phyloP scores from a whole-genome alignment of 2,329 filamentous ascomycete genomes.

The Chaetomium globosum region DNA sequence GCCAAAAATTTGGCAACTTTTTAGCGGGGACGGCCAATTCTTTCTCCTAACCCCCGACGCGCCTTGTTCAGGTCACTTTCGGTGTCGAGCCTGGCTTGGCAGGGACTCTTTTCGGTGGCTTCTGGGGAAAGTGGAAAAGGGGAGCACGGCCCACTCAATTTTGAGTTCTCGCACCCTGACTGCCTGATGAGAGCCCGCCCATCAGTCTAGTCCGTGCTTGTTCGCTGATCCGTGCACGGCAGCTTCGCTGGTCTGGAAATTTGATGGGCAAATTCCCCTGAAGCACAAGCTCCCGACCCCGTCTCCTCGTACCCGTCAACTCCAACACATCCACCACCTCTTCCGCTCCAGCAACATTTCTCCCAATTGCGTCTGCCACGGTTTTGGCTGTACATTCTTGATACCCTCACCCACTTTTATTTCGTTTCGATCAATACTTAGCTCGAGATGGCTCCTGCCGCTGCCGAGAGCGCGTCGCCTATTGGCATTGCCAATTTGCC shows the following conservation, averaged over 20 bases:
- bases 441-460: conserved; percentile 59
- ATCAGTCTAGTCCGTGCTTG: background rate
- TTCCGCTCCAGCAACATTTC: conserved; percentile 29
- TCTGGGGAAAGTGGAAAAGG: conserved; percentile 35
- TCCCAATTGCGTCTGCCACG: conserved; percentile 30
- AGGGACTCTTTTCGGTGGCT: conserved; percentile 25
- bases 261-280: conserved; percentile 46
- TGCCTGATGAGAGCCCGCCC: background rate
- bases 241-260: conserved; percentile 41
- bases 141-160: conserved; percentile 31
- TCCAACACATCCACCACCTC: conserved; percentile 30
- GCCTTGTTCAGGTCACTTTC: background rate
- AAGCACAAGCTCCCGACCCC: conserved; percentile 39
- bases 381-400: conserved; percentile 28
- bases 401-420: conserved; percentile 27
- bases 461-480: conserved; percentile 64
- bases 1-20: conserved; percentile 34
- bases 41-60: conserved; percentile 34
- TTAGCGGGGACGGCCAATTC: conserved; percentile 36
- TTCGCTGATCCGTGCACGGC: conserved; percentile 33
- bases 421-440: conserved; percentile 26
- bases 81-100: conserved; percentile 17
- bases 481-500: conserved; percentile 76
- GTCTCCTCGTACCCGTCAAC: conserved; percentile 37
- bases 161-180: conserved; percentile 13